Evolutionary conservation across 2,329 filamentous ascomycete genomes (phyloP), one percentile per base, ranked within the genome.

Genomic region (Elsinoe arachidis): DNA sequence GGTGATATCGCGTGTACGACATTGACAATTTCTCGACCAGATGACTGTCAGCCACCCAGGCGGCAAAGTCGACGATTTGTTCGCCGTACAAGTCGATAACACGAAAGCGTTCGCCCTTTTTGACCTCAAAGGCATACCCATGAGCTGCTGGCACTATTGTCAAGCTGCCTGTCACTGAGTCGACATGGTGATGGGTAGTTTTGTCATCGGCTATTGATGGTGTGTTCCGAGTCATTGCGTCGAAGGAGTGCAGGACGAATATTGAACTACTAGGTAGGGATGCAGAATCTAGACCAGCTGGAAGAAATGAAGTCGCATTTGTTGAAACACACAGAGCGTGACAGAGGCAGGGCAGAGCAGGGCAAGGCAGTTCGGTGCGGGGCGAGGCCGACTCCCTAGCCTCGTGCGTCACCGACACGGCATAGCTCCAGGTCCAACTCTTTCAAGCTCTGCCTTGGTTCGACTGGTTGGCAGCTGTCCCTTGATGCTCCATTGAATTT

Each of bases 51-150:
- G 65, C 58, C 4, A 67, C 66, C 68, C 69, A 73, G 14, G 72
- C 72, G 51, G 70, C 69, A 56, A 74, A 68, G 63, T 74, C 71
- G 57, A 73, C 69, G 14, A 73, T 66, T 63, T 74, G 71, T 53
- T 68, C 65, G 55, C 72, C 71, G 52, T 73, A 65, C 30, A 73
- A 62, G 59, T 74, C 71, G 37, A 72, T 66, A 53, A 73, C 63
- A 57, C 71, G 69, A 63, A 74, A 73, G 30, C 64, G 65, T 52
- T 67, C 62, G 58, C 68, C 69, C 37, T 64, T 67, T 56, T 66
- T 64, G 55, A 73, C 66, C 53, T 64, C 59, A 60, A 72, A 72
- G 19, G 70, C 67, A 55, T 67, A 63, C 35, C 66, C 66, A 59
- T 69, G 67, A 44, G 63, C 61, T 14, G 65, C 67, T 30, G 62